Base-by-base conservation (phyloP, 805 yeast genomes). In the Wickerhamiella hasegawae region DNA sequence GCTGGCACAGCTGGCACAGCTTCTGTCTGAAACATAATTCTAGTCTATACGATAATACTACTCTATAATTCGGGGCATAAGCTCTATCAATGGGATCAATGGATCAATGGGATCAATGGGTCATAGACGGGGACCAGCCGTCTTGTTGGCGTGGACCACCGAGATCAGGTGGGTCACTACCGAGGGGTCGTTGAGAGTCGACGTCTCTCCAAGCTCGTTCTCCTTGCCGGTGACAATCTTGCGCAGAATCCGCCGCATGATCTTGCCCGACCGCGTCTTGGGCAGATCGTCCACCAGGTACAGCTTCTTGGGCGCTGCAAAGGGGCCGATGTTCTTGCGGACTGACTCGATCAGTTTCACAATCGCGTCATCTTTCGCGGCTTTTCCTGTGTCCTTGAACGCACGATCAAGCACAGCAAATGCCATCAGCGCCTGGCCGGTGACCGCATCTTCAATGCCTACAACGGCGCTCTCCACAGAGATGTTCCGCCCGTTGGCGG, bases 221-320 rank as follows among this genome's bases (percentile, higher is more conserved):
- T 77, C 87, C 64, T 83, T 94, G 43, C 82, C 81, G 37, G 81
- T 75, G 40, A 80, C 73, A 40, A 82, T 69, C 60, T 83, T 83
- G 63, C 94, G 75, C 60, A 83, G 66, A 43, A 83, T 75, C 67
- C 94, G 77, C 68, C 95, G 77, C 87, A 83, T 82, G 52, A 83
- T 82, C 67, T 83, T 83, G 48, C 94, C 94, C 5, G 93, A 80
- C 65, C 94, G 73, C 15, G 94, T 83, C 68, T 82, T 83, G 59
- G 94, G 94, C 57, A 83, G 69, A 54, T 83, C 94, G 40, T 70
- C 73, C 37, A 83, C 85, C 41, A 81, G 62, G 46, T 75, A 65
- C 40, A 81, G 71, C 37, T 73, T 63, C 59, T 83, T 84, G 52
- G 94, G 94, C 37, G 93, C 87, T 18, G 94, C 95, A 59, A 79